Evolutionary conservation across 176 grass and related monocot genomes (phyloP).

Genomic region (Echinochloa phyllopogon): DNA sequence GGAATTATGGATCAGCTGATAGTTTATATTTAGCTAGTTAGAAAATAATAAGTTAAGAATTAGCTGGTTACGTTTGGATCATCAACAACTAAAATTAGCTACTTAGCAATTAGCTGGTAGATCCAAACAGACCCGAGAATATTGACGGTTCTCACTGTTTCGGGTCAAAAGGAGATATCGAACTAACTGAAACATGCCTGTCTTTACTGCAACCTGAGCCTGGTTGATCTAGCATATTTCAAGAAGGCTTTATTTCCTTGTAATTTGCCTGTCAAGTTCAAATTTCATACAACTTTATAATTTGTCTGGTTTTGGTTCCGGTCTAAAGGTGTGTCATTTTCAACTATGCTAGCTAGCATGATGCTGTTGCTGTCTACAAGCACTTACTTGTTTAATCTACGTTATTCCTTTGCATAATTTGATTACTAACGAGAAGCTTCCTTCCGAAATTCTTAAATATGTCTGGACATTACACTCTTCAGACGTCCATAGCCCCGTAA

Average conservation of each 20-base stretch:
- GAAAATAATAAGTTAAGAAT: no score
- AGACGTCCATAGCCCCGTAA: background rate
- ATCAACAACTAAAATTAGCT: no score
- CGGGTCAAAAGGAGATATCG: background rate
- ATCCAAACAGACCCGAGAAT: no score
- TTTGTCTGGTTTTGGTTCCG: no score
- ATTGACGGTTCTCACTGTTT: background rate
- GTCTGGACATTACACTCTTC: background rate
- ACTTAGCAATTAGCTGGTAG: no score
- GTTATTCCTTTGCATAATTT: background rate
- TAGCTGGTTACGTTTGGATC: no score
- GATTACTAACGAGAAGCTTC: slow-evolving; percentile 3
- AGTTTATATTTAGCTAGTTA: no score
- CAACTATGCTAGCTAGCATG: background rate
- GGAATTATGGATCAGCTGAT: no score
- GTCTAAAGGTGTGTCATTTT: slow-evolving; percentile 13
- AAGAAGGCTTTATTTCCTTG: background rate
- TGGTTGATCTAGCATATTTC: background rate
- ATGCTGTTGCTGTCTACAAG: background rate
- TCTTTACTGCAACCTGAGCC: background rate
- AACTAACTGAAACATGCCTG: background rate
- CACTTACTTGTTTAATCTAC: background rate
- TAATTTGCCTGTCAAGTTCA: no score
- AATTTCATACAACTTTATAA: background rate
- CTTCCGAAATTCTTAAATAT: background rate